phyloP scores from a whole-genome alignment of 2,329 filamentous ascomycete species.

The Trichoderma aggressivum region DNA sequence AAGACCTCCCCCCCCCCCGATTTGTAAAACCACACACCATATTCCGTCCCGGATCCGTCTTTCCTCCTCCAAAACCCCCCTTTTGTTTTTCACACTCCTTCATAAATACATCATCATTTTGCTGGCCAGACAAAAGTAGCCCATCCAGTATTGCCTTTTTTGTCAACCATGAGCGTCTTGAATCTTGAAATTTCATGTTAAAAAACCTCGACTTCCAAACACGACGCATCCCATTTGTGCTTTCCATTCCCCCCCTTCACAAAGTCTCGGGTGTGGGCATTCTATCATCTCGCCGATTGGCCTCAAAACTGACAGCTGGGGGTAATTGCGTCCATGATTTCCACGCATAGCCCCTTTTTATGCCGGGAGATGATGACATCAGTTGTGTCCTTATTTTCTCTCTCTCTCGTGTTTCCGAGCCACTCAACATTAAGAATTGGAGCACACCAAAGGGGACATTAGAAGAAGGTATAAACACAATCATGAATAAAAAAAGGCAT shows the following conservation, averaged over 20 bases:
- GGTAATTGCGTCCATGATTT: neutral
- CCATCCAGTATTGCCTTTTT: neutral
- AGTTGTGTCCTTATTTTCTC: neutral
- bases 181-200: neutral
- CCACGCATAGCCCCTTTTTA: neutral
- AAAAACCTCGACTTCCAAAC: neutral
- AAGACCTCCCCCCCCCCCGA: neutral
- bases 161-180: neutral
- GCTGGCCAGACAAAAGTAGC: neutral
- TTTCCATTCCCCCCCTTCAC: neutral
- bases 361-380: conserved; percentile 2
- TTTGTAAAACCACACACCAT: neutral
- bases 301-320: neutral
- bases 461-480: conserved; percentile 30
- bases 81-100: neutral
- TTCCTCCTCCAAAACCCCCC: neutral
- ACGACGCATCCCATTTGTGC: neutral
- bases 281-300: neutral
- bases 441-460: conserved; percentile 27
- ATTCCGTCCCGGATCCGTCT: neutral
- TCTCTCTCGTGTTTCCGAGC: conserved; percentile 7
- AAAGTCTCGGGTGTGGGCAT: neutral
- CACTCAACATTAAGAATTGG: conserved; percentile 30
- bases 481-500: conserved; percentile 26
- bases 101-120: conserved; percentile 10